Evolutionary conservation across 768 basidiomycete genomes (phyloP).

Genomic region (Sistotremastrum suecicum): DNA sequence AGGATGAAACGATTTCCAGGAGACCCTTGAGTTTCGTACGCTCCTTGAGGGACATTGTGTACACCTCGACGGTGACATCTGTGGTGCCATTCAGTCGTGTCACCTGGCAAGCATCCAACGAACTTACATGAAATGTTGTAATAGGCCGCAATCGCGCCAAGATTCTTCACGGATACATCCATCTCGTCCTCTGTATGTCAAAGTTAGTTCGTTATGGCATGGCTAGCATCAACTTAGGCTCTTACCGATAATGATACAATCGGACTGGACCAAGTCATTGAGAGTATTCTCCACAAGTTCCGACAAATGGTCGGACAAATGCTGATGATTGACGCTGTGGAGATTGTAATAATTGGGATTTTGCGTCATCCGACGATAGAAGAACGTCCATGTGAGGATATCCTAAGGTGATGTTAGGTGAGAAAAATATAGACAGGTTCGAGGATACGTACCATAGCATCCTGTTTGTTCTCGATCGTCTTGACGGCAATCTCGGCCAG

Average conservation of each 20-base stretch:
- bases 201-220: constrained; percentile 1
- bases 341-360: constrained; percentile 94
- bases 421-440: not conserved
- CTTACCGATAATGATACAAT: constrained; percentile 82
- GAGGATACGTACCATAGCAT: constrained; percentile 58
- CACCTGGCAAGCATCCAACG: not conserved
- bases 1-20: constrained; percentile 92
- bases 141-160: constrained; percentile 98
- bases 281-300: constrained; percentile 92
- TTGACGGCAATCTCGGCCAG: constrained; percentile 96
- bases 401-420: constrained; percentile 35
- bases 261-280: constrained; percentile 82
- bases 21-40: constrained; percentile 94
- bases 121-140: constrained; percentile 82
- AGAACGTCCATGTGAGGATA: constrained; percentile 97
- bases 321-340: constrained; percentile 90
- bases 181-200: constrained; percentile 66
- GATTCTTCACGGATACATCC: constrained; percentile 81
- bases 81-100: constrained; percentile 10
- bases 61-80: constrained; percentile 96
- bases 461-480: constrained; percentile 98
- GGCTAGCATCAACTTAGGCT: not conserved
- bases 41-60: constrained; percentile 88
- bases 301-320: constrained; percentile 89
- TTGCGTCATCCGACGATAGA: constrained; percentile 94